Base-by-base conservation (phyloP, 2,329 filamentous ascomycete genomes). In the Fusarium albosuccineum region DNA sequence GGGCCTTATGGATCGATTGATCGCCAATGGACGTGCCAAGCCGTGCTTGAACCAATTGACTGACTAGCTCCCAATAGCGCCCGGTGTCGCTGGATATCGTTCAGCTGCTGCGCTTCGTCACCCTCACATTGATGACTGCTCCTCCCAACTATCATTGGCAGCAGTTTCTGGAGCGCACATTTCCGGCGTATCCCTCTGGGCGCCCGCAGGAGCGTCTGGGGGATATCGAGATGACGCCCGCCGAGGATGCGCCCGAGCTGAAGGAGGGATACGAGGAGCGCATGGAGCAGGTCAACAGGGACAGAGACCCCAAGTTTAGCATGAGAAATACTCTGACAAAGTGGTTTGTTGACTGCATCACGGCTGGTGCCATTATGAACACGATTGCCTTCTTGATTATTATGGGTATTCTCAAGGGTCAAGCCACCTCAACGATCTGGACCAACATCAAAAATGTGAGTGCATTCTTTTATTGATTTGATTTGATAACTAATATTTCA, bases 71-170 rank as follows among this genome's bases (percentile, higher is more conserved):
- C 57, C 44, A 17, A 16, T 57, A 51, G 70, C 74, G 65, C 16
- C 77, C 82, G 9, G 80, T 86, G 46, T 67, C 75, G 36, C 77
- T 89, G 50, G 84, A 88, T 59, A 51, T 80, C 1, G 62, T 79
- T 30, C 81, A 83, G 29, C 79, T 89, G 41, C 72, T 85, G 17
- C 86, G 85, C 66, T 89, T 89, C 75, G 81, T 86, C 39, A 77
- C 82, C 37, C 81, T 86, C 53, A 80, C 85, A 3, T 74, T 88
- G 57, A 75, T 88, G 41, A 83, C 83, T 5, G 82, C 85, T 2
- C 87, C 87, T 7, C 82, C 86, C 51, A 87, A 87, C 65, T 88
- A 85, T 69, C 76, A 85, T 57, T 89, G 87, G 86, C 85, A 89
- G 68, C 81, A 84, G 56, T 81, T 81, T 30, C 80, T 88, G 30